A percentile compares a stretch with the other conserved stretches of the same genome.
These are phyloP conservation scores for Candida sp. DNA, from an alignment of 1,139 yeast genomes.

Conservation along the genomic window DNA sequence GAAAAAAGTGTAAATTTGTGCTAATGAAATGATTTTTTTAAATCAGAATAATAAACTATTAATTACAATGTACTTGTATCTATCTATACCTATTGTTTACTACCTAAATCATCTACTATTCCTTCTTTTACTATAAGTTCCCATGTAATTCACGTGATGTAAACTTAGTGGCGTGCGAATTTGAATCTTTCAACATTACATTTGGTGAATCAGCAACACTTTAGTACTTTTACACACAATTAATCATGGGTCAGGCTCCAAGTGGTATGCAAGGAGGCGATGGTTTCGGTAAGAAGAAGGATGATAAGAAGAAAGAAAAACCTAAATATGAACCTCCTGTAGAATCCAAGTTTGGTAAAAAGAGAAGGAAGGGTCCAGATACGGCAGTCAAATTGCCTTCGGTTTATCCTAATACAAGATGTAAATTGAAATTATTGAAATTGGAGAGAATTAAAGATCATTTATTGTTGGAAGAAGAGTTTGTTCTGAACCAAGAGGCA, in stretches of 20 bases:
- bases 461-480: slow-evolving; percentile 90
- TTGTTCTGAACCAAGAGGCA: slow-evolving; percentile 91
- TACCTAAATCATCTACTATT: too few species aligned
- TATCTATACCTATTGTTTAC: too few species aligned
- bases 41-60: too few species aligned
- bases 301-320: slow-evolving; percentile 75
- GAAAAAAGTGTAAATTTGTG: too few species aligned
- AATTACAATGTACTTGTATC: too few species aligned
- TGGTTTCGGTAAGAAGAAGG: slow-evolving; percentile 60
- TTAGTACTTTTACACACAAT: slow-evolving; percentile 7
- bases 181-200: not conserved
- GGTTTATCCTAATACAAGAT: slow-evolving; percentile 90
- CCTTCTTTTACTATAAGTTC: too few species aligned
- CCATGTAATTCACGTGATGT: not conserved
- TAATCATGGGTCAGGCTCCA: slow-evolving; percentile 69
- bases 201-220: too few species aligned
- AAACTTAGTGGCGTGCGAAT: not conserved
- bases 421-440: slow-evolving; percentile 84
- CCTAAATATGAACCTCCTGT: slow-evolving; percentile 99
- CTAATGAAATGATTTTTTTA: too few species aligned
- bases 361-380: slow-evolving; percentile 91
- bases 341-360: slow-evolving; percentile 87
- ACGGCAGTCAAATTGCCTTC: slow-evolving; percentile 83
- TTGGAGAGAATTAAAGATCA: slow-evolving; percentile 98
- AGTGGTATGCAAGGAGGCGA: slow-evolving; percentile 70